Base-by-base conservation (phyloP, 352 stramenopile species). In the Saprolegnia diclina region DNA sequence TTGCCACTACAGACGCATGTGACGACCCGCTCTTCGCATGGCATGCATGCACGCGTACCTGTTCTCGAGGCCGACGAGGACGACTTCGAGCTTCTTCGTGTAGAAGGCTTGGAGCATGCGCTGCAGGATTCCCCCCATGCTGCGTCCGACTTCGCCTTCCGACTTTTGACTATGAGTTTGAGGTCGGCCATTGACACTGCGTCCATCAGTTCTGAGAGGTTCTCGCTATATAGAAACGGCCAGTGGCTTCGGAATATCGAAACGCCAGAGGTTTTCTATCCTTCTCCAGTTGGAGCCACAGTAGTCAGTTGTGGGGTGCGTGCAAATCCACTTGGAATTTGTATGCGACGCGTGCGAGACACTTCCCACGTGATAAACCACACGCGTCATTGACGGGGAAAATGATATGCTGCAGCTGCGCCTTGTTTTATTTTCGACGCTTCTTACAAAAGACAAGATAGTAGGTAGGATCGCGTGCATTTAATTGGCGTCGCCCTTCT, bases 41-140 rank as follows among this genome's bases (percentile, higher is more conserved):
- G 19, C 38, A 73, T 62, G 53, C 29, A 18, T 57, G 22, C 29
- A 18, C 53, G 22, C 11, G 10, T 61, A 96, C 90, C 88, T 95
- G 81, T 98, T 98, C 72, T 98, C 94, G 50, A 99, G 88, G 35
- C 95, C 95, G 54, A 99, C 96, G n/a, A 99, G 85, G 63, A 98
- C 95, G 59, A 99, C 96, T 71, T 96, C 89, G 71, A 96, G 82
- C 81, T 98, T 98, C 81, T 98, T 98, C 18, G 92, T 98, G 85
- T 98, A 98, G 76, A 98, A 98, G 50, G 92, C 83, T 62, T 98
- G 88, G 50, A 98, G 85, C 77, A 98, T 92, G 80, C 93, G 97
- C 74, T 94, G 87, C 24, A 98, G 80, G 70, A 98, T 91, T 42
- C 82, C 82, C 73, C 93, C 92, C 93, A 98, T 98, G 55, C 32